A percentile compares a stretch with the other conserved stretches of the same genome.
These are phyloP conservation scores for Tolypocladium endophyticum DNA, from an alignment of 2,329 filamentous ascomycete genomes.

Conservation along the genomic window DNA sequence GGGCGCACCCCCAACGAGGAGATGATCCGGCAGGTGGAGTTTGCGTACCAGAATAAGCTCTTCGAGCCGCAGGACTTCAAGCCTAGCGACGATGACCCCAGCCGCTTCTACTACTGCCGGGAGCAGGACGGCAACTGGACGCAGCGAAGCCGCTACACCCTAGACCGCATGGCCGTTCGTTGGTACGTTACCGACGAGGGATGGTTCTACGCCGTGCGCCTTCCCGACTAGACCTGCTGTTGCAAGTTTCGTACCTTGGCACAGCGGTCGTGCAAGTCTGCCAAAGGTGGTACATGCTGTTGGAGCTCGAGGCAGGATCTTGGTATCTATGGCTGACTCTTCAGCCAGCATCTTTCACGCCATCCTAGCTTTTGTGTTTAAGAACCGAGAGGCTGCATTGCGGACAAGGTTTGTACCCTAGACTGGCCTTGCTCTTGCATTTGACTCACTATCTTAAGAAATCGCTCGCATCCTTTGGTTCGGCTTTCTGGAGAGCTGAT, in stretches of 20 bases:
- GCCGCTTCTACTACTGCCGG: slow-evolving; percentile 50
- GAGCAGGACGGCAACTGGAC: slow-evolving; percentile 51
- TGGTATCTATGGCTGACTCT: not conserved
- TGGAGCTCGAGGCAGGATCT: not conserved
- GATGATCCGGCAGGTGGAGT: slow-evolving; percentile 33
- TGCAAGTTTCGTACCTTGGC: not conserved
- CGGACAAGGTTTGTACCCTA: not conserved
- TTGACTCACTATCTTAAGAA: not conserved
- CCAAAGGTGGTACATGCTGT: not conserved
- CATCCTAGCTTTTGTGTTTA: not conserved
- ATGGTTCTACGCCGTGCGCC: slow-evolving; percentile 49
- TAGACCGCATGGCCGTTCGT: slow-evolving; percentile 46
- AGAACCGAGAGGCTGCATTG: not conserved
- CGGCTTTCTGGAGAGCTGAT: not conserved
- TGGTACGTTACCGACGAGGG: slow-evolving; percentile 51
- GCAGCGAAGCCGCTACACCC: slow-evolving; percentile 46
- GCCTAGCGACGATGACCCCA: slow-evolving; percentile 48
- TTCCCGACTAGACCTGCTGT: slow-evolving; percentile 23
- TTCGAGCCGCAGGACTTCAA: slow-evolving; percentile 53
- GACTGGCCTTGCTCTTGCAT: not conserved
- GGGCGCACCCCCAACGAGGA: slow-evolving; percentile 40
- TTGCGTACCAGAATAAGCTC: slow-evolving; percentile 37
- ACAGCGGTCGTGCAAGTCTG: not conserved
- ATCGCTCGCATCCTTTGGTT: not conserved
- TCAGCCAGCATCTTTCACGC: not conserved